Conservation (phyloP, 2,329 filamentous ascomycete genomes). For the Paraphoma chrysanthemicola region DNA sequence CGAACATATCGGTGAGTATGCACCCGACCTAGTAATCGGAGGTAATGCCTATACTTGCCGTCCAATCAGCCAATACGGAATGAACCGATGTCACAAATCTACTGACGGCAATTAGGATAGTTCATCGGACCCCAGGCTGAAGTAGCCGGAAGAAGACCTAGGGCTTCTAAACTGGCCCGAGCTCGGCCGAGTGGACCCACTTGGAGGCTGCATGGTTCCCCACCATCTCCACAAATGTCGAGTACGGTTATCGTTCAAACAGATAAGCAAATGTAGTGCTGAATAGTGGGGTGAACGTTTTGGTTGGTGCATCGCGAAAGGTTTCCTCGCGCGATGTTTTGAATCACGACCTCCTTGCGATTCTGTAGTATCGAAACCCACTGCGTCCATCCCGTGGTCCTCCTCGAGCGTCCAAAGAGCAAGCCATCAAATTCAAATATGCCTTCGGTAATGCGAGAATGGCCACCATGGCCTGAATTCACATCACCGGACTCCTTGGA, state of each 20-base stretch:
- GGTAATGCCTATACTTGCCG: background rate
- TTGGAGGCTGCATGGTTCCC: background rate
- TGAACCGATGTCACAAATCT: background rate
- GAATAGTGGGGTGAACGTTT: too few relatives aligned
- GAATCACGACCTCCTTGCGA: too few relatives aligned
- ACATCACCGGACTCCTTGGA: background rate
- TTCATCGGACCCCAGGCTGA: background rate
- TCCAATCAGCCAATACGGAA: too few relatives aligned
- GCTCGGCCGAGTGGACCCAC: background rate
- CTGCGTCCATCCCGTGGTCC: too few relatives aligned
- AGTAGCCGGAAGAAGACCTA: background rate
- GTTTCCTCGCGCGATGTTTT: too few relatives aligned
- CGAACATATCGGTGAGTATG: background rate
- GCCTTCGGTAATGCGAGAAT: constrained; percentile 1
- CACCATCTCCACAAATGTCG: background rate
- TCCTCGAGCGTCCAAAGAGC: too few relatives aligned
- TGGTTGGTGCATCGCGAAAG: too few relatives aligned
- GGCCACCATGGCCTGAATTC: constrained; percentile 8
- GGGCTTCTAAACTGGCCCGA: background rate
- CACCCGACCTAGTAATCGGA: background rate
- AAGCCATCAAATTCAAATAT: background rate
- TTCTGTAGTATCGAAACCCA: too few relatives aligned
- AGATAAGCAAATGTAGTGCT: background rate
- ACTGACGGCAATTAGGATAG: too few relatives aligned
- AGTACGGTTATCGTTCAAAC: background rate